These are phyloP conservation scores for Globisporangium iwayamae DNA, from an alignment of 352 stramenopile species.

Conservation along the genomic window DNA sequence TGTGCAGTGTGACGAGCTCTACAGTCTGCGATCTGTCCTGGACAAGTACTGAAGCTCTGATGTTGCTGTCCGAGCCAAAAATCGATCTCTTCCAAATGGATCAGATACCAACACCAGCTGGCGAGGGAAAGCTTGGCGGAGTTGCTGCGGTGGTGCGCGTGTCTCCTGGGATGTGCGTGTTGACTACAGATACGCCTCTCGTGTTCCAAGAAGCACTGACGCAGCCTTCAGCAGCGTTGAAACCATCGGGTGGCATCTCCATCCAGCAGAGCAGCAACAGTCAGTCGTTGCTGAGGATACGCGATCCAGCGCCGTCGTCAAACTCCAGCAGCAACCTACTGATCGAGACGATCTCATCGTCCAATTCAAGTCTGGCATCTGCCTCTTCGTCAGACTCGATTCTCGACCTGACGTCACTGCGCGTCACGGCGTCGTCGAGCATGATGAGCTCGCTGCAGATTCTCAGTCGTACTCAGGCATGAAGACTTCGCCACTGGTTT, in stretches of 20 bases:
- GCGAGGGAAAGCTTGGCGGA: background rate
- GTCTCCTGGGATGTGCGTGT: constrained; percentile 11
- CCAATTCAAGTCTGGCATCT: background rate
- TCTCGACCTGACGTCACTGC: constrained; percentile 38
- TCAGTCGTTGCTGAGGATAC: background rate
- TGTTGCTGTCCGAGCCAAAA: constrained; percentile 5
- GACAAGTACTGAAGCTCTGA: constrained; percentile 18
- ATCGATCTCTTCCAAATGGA: constrained; percentile 1
- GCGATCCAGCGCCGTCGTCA: background rate
- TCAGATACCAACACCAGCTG: background rate
- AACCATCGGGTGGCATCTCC: background rate
- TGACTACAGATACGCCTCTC: constrained; percentile 19
- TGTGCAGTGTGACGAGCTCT: constrained; percentile 9
- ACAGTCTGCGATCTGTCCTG: constrained; percentile 29
- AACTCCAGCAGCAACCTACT: background rate
- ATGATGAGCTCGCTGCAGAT: constrained; percentile 35
- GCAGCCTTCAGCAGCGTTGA: background rate
- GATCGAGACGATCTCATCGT: constrained; percentile 5
- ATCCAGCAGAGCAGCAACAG: background rate
- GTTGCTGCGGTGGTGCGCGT: constrained; percentile 8
- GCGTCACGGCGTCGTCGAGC: constrained; percentile 25
- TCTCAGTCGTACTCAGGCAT: constrained; percentile 16
- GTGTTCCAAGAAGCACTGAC: constrained; percentile 5
- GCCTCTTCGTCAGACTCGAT: constrained; percentile 14
- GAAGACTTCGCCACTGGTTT: background rate